Conservation (phyloP, 148 eudicot species). For the Diospyros kaki region DNA sequence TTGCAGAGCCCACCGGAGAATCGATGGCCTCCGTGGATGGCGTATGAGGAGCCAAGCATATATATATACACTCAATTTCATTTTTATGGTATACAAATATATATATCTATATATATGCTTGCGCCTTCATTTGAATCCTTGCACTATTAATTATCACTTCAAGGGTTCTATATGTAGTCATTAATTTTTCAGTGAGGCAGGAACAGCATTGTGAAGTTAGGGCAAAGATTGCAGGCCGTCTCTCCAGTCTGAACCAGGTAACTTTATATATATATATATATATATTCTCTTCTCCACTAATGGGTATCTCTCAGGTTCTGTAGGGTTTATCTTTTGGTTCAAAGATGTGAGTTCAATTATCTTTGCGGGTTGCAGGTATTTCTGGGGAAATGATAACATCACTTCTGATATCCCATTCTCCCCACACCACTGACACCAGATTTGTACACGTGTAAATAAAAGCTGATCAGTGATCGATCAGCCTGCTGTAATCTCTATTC, state of each 20-base stretch:
- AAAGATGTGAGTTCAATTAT: not conserved
- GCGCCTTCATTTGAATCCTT: not conserved
- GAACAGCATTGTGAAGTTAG: slow-evolving; percentile 3
- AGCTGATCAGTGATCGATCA: not conserved
- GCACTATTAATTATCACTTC: not conserved
- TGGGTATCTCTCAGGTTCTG: not conserved
- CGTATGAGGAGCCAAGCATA: slow-evolving; percentile 78
- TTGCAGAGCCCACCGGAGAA: slow-evolving; percentile 44
- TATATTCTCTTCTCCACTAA: not conserved
- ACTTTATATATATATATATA: not conserved
- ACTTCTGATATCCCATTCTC: not conserved
- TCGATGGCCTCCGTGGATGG: slow-evolving; percentile 55
- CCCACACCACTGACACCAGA: not conserved
- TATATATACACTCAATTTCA: slow-evolving; percentile 10
- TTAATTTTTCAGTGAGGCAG: not conserved
- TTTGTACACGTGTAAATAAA: not conserved
- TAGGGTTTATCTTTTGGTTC: slow-evolving; percentile 3
- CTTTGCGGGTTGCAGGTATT: not conserved
- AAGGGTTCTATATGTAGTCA: not conserved
- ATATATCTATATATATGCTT: not conserved
- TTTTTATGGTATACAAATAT: not conserved
- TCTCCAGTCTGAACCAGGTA: not conserved
- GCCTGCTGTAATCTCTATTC: not conserved
- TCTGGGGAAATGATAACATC: not conserved
- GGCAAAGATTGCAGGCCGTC: not conserved